phyloP scores from a whole-genome alignment of 139 green algal species.

The Chlorella sp. region DNA sequence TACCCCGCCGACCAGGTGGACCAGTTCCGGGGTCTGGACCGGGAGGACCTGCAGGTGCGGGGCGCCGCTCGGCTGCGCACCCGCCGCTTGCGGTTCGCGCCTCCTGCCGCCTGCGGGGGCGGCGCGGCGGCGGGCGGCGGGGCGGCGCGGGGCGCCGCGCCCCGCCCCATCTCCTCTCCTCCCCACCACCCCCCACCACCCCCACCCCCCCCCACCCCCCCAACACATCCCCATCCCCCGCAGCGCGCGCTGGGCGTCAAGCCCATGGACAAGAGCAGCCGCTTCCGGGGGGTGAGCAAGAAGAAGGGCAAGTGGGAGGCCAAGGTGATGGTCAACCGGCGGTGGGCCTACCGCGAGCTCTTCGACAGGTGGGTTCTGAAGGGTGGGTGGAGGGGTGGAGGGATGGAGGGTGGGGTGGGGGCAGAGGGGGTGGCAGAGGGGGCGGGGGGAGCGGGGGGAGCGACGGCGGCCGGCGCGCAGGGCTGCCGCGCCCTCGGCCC shows the following conservation, averaged over 20 bases:
- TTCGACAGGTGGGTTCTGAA: conserved; percentile 47
- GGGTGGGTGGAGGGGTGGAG: not conserved
- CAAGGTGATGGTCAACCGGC: conserved; percentile 82
- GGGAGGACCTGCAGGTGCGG: conserved; percentile 74
- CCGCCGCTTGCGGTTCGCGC: too few species aligned
- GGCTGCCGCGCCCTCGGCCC: not conserved
- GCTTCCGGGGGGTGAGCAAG: conserved; percentile 68
- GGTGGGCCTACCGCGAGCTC: conserved; percentile 76
- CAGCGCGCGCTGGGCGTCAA: conserved; percentile 76
- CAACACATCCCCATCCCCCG: too few species aligned
- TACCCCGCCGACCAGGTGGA: conserved; percentile 39
- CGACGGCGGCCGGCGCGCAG: too few species aligned
- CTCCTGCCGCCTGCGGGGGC: too few species aligned
- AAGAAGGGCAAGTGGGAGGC: conserved; percentile 83
- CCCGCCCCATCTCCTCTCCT: too few species aligned
- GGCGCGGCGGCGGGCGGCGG: too few species aligned
- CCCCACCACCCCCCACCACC: too few species aligned
- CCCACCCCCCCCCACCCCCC: too few species aligned
- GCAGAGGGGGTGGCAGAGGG: too few species aligned
- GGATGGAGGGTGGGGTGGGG: not conserved
- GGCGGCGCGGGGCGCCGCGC: too few species aligned
- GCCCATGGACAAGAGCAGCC: conserved; percentile 74
- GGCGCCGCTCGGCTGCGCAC: too few species aligned
- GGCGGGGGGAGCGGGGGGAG: too few species aligned
- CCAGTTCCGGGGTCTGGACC: conserved; percentile 48